These are phyloP conservation scores for Hyphopichia pseudoburtonii DNA, from an alignment of 1,139 yeast species.

Conservation along the genomic window DNA sequence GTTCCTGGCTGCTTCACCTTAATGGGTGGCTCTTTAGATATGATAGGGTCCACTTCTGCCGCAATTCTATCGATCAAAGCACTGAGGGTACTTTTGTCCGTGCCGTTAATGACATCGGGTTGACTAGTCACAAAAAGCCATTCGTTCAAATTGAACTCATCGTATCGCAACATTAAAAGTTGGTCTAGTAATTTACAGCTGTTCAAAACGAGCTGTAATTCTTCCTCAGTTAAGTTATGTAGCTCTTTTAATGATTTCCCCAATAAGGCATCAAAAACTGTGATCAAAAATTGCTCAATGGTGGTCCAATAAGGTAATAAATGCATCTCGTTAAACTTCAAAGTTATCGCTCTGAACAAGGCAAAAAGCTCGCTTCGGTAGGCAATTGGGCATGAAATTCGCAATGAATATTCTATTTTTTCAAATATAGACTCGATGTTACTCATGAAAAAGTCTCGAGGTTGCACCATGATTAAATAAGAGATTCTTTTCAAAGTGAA, in stretches of 20 bases:
- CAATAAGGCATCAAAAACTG: conserved; percentile 46
- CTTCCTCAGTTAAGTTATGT: conserved; percentile 33
- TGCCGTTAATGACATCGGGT: conserved; percentile 57
- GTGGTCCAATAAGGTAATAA: conserved; percentile 71
- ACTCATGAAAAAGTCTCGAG: conserved; percentile 54
- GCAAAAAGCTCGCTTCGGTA: conserved; percentile 50
- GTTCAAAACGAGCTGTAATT: conserved; percentile 46
- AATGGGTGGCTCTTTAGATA: conserved; percentile 34
- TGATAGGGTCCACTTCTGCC: conserved; percentile 37
- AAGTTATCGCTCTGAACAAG: conserved; percentile 60
- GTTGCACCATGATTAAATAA: conserved; percentile 61
- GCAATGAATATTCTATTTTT: conserved; percentile 47
- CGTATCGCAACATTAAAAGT: conserved; percentile 62
- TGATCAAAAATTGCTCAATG: conserved; percentile 59
- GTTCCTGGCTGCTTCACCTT: conserved; percentile 21
- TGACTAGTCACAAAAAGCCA: conserved; percentile 84
- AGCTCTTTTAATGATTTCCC: conserved; percentile 30
- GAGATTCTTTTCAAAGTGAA: conserved; percentile 57
- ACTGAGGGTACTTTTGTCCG: conserved; percentile 27
- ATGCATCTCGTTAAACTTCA: conserved; percentile 64
- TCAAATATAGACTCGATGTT: conserved; percentile 50
- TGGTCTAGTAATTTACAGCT: conserved; percentile 81
- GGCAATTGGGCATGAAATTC: conserved; percentile 29
- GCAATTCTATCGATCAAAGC: conserved; percentile 53
- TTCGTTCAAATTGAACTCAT: conserved; percentile 77